phyloP scores from a whole-genome alignment of 805 yeast species.

The Lipomyces yamanashiensis region DNA sequence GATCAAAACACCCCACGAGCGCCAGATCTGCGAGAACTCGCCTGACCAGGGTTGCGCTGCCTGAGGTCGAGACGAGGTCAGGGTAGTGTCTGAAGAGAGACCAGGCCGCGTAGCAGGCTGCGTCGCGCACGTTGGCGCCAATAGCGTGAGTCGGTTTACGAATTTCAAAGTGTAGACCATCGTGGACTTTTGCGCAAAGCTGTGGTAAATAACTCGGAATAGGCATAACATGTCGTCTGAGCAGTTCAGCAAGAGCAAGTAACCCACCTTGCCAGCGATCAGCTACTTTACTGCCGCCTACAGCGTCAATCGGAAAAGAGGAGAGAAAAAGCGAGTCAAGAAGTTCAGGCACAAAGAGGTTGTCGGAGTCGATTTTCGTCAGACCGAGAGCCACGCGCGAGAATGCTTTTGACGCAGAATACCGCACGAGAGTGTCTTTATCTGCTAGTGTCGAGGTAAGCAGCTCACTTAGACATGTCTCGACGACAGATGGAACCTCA shows the following conservation, averaged over 20 bases:
- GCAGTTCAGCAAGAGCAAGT: constrained; percentile 59
- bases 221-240: constrained; percentile 39
- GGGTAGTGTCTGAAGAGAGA: constrained; percentile 57
- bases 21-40: constrained; percentile 50
- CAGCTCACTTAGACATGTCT: constrained; percentile 56
- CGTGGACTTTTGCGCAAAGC: constrained; percentile 26
- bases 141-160: constrained; percentile 54
- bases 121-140: constrained; percentile 78
- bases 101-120: constrained; percentile 88
- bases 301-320: constrained; percentile 9
- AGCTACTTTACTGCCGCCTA: constrained; percentile 46
- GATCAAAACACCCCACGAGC: constrained; percentile 66
- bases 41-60: constrained; percentile 30
- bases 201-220: constrained; percentile 16
- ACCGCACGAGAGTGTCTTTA: constrained; percentile 62
- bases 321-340: constrained; percentile 17
- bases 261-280: constrained; percentile 62
- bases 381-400: constrained; percentile 21
- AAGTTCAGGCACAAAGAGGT: constrained; percentile 17
- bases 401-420: constrained; percentile 64
- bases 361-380: constrained; percentile 5
- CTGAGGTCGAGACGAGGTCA: constrained; percentile 4
- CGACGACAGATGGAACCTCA: constrained; percentile 50
- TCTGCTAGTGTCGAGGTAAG: constrained; percentile 50
- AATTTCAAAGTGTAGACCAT: constrained; percentile 60